Percentiles rank a stretch among this genome's conserved stretches.
Conservation (phyloP, 495 filamentous ascomycete species). For the Cercophora samala region DNA sequence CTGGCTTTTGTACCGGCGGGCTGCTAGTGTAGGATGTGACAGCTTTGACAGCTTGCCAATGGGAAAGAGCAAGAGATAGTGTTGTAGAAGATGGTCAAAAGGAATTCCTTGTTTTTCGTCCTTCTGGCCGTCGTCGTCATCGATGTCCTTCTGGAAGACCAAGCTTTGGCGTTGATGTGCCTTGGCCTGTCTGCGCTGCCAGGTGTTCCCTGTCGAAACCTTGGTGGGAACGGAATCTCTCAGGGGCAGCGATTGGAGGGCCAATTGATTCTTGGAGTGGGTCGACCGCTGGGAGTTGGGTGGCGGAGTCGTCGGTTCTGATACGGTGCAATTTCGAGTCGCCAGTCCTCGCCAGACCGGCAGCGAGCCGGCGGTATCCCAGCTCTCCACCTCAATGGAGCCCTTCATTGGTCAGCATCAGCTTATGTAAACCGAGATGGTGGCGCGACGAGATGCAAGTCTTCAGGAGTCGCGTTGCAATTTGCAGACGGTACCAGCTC, state of each 20-base stretch:
- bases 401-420: constrained; percentile 17
- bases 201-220: constrained; percentile 8
- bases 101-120: background rate
- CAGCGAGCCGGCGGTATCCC: constrained; percentile 9
- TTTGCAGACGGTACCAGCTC: constrained; percentile 1
- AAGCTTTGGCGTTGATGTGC: constrained; percentile 7
- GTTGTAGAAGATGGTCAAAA: background rate
- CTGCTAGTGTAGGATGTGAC: too few relatives aligned
- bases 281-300: background rate
- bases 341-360: constrained; percentile 16
- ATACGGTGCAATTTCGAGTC: constrained; percentile 24
- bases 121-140: constrained; percentile 7
- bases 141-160: constrained; percentile 8
- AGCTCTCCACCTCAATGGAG: constrained; percentile 5
- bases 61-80: too few relatives aligned
- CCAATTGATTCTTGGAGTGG: constrained; percentile 6
- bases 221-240: constrained; percentile 17
- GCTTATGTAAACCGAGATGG: constrained; percentile 18
- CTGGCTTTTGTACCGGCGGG: too few relatives aligned
- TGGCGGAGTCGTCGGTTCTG: constrained; percentile 26
- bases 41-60: background rate
- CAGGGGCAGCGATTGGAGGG: constrained; percentile 15
- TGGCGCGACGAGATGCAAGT: constrained; percentile 23
- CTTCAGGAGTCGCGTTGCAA: constrained; percentile 12
- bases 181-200: background rate